These are phyloP conservation scores for Candida namnaoensis DNA, from an alignment of 805 yeast genomes.

Conservation along the genomic window DNA sequence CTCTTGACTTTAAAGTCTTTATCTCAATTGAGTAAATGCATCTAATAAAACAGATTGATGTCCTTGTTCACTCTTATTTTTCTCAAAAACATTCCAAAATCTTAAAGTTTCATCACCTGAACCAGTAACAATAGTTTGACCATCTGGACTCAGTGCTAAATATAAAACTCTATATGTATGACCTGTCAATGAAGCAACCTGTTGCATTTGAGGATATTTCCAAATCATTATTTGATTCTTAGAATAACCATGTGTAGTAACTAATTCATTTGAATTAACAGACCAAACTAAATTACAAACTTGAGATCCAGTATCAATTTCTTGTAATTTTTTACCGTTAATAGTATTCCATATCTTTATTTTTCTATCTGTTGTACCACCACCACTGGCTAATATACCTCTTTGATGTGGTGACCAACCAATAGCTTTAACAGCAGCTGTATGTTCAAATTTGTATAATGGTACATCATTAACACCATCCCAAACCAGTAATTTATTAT, in stretches of 20 bases:
- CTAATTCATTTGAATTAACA: slow-evolving; percentile 82
- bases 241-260: slow-evolving; percentile 91
- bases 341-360: slow-evolving; percentile 90
- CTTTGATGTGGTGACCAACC: slow-evolving; percentile 98
- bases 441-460: slow-evolving; percentile 72
- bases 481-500: slow-evolving; percentile 81
- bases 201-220: slow-evolving; percentile 90
- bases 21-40: slow-evolving; percentile 70
- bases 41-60: slow-evolving; percentile 60
- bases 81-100: slow-evolving; percentile 93
- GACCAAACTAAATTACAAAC: slow-evolving; percentile 95
- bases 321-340: slow-evolving; percentile 64
- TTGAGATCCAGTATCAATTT: slow-evolving; percentile 93
- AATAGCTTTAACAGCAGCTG: slow-evolving; percentile 93
- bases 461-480: slow-evolving; percentile 67
- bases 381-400: slow-evolving; percentile 90
- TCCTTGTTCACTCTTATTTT: slow-evolving; percentile 47
- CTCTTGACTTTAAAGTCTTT: slow-evolving; percentile 2
- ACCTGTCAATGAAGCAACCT: slow-evolving; percentile 87
- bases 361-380: slow-evolving; percentile 90
- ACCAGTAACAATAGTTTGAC: slow-evolving; percentile 94
- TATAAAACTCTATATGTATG: slow-evolving; percentile 91
- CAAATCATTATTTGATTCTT: slow-evolving; percentile 86
- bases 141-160: slow-evolving; percentile 88
- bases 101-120: slow-evolving; percentile 97